Conservation (phyloP, 2,329 filamentous ascomycete species). For the Paecilomyces niveus region DNA sequence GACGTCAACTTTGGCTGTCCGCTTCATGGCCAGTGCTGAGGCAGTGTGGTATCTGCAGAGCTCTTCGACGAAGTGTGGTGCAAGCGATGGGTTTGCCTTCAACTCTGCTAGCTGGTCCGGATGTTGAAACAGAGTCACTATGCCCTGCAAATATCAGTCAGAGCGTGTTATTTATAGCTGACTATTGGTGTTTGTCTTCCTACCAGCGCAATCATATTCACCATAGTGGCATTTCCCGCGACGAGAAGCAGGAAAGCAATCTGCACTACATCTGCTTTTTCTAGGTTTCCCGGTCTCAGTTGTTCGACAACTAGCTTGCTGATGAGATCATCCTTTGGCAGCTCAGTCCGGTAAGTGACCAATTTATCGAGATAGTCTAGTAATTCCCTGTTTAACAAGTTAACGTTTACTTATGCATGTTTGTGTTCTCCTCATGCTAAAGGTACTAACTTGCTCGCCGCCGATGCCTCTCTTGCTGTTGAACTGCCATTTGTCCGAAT, state of each 20-base stretch:
- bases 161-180: no score
- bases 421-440: background rate
- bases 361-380: slow-evolving; percentile 40
- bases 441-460: slow-evolving; percentile 35
- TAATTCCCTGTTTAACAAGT: slow-evolving; percentile 25
- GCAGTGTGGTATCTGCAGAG: slow-evolving; percentile 44
- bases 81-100: slow-evolving; percentile 32
- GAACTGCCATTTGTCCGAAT: slow-evolving; percentile 43
- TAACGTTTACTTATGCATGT: no score
- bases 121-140: slow-evolving; percentile 39
- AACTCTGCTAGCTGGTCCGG: slow-evolving; percentile 37
- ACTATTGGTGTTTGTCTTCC: background rate
- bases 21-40: slow-evolving; percentile 41
- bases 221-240: slow-evolving; percentile 47
- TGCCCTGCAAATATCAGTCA: slow-evolving; percentile 25
- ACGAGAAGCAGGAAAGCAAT: slow-evolving; percentile 46
- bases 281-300: slow-evolving; percentile 23
- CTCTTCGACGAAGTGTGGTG: slow-evolving; percentile 40
- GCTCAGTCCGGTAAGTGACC: slow-evolving; percentile 33
- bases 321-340: slow-evolving; percentile 41
- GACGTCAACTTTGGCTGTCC: slow-evolving; percentile 43
- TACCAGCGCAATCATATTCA: slow-evolving; percentile 45
- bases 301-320: slow-evolving; percentile 30
- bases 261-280: slow-evolving; percentile 28
- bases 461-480: slow-evolving; percentile 40